Percentiles rank a stretch among this genome's conserved stretches.
Conservation (phyloP, 345 rosid genomes). For the Microcos paniculata region DNA sequence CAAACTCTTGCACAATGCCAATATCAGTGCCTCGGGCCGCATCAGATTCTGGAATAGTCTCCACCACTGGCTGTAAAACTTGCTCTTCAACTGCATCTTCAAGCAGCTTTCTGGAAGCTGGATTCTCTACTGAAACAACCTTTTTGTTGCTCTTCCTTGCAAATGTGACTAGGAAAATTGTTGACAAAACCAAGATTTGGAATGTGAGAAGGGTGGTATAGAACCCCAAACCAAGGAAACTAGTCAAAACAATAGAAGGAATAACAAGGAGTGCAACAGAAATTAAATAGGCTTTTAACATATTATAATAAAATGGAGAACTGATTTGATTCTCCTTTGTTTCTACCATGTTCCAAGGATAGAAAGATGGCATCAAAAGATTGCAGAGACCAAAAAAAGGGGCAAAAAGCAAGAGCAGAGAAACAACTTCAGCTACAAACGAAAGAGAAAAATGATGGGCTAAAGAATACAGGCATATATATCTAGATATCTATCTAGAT, state of each 20-base stretch:
- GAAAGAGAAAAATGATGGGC: too few species aligned
- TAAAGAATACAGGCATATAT: neutral
- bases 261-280: conserved; percentile 23
- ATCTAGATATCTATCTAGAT: neutral
- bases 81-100: conserved; percentile 22
- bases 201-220: conserved; percentile 30
- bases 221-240: conserved; percentile 25
- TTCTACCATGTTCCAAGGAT: conserved; percentile 31
- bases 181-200: conserved; percentile 39
- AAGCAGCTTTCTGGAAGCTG: neutral
- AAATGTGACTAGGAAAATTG: conserved; percentile 26
- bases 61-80: neutral
- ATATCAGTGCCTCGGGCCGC: conserved; percentile 22
- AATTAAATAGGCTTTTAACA: conserved; percentile 28
- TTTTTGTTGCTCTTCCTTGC: conserved; percentile 26
- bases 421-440: too few species aligned
- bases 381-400: neutral
- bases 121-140: conserved; percentile 4
- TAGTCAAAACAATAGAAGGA: conserved; percentile 29
- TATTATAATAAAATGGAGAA: conserved; percentile 22
- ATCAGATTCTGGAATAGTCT: conserved; percentile 7
- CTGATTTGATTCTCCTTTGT: conserved; percentile 20
- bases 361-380: conserved; percentile 11
- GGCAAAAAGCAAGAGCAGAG: too few species aligned
- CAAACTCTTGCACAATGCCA: conserved; percentile 20